Percentiles rank a stretch among this genome's conserved stretches.
Evolutionary conservation across 1,139 yeast species (phyloP).

Genomic region (Kluyveromyces marxianus): DNA sequence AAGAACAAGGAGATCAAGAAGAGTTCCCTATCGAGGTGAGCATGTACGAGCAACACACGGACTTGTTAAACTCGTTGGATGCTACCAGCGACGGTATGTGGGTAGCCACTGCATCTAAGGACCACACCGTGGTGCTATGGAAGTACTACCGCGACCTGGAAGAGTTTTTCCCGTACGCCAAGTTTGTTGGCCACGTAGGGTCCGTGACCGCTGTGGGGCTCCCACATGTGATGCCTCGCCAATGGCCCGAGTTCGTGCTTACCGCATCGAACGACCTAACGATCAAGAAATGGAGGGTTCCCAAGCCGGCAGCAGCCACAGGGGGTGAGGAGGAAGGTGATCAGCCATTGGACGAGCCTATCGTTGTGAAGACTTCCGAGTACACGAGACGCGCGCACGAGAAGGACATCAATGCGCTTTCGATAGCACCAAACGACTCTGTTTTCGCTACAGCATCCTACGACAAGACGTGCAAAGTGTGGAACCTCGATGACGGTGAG

Average conservation of each 20-base stretch:
- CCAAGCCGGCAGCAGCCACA: conserved; percentile 35
- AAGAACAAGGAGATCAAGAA: conserved; percentile 3
- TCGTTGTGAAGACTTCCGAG: conserved; percentile 45
- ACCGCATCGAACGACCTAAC: conserved; percentile 90
- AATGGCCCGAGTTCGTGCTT: conserved; percentile 60
- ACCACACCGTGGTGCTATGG: conserved; percentile 81
- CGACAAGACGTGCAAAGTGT: conserved; percentile 83
- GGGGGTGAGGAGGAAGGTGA: too few relatives aligned
- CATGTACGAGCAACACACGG: conserved; percentile 74
- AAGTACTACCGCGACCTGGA: conserved; percentile 38
- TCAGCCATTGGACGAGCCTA: conserved; percentile 27
- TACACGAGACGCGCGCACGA: conserved; percentile 96
- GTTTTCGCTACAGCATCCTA: conserved; percentile 92
- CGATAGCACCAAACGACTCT: conserved; percentile 82
- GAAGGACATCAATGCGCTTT: conserved; percentile 85
- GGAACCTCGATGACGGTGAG: conserved; percentile 82
- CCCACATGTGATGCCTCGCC: conserved; percentile 48
- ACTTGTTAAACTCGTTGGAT: conserved; percentile 75
- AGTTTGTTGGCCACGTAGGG: conserved; percentile 79
- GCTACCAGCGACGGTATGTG: conserved; percentile 72
- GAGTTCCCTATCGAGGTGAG: conserved; percentile 52
- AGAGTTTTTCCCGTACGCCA: conserved; percentile 48
- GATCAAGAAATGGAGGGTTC: conserved; percentile 81
- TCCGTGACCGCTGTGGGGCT: conserved; percentile 77
- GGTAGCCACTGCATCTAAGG: conserved; percentile 94